phyloP scores from a whole-genome alignment of 2,329 filamentous ascomycete species.

The Didymella exigua region DNA sequence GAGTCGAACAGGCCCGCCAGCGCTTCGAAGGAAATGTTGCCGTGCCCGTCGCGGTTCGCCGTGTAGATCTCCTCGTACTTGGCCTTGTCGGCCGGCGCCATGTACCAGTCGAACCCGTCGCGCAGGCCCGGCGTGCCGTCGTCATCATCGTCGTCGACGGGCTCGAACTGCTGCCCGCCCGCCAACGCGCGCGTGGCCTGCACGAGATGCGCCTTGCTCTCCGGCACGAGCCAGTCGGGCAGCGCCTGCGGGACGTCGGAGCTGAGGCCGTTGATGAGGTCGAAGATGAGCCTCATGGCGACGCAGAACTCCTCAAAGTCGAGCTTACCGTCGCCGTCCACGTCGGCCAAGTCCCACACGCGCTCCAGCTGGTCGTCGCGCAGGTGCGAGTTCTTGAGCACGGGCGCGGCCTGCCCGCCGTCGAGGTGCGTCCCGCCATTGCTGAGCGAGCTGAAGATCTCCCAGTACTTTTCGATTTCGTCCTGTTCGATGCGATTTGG shows the following conservation, averaged over 20 bases:
- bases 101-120: constrained; percentile 99
- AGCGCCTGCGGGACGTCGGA: constrained; percentile 79
- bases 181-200: constrained; percentile 56
- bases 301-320: constrained; percentile 99
- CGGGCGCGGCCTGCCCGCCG: constrained; percentile 71
- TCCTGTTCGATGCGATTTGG: constrained; percentile 69
- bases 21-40: constrained; percentile 74
- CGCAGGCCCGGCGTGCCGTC: constrained; percentile 84
- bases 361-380: constrained; percentile 87
- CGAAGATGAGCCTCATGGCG: constrained; percentile 97
- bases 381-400: constrained; percentile 75
- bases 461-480: constrained; percentile 80
- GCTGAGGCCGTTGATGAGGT: constrained; percentile 90
- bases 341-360: constrained; percentile 96
- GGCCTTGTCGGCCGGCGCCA: constrained; percentile 85
- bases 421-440: constrained; percentile 69
- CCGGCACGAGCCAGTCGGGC: constrained; percentile 96
- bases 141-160: constrained; percentile 76
- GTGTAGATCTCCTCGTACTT: constrained; percentile 99
- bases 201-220: constrained; percentile 63
- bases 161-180: constrained; percentile 82
- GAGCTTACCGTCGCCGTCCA: constrained; percentile 95
- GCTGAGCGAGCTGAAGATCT: constrained; percentile 74
- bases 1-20: constrained; percentile 85
- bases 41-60: constrained; percentile 85